Conservation (phyloP, 2,329 filamentous ascomycete species). For the Nemania abortiva region DNA sequence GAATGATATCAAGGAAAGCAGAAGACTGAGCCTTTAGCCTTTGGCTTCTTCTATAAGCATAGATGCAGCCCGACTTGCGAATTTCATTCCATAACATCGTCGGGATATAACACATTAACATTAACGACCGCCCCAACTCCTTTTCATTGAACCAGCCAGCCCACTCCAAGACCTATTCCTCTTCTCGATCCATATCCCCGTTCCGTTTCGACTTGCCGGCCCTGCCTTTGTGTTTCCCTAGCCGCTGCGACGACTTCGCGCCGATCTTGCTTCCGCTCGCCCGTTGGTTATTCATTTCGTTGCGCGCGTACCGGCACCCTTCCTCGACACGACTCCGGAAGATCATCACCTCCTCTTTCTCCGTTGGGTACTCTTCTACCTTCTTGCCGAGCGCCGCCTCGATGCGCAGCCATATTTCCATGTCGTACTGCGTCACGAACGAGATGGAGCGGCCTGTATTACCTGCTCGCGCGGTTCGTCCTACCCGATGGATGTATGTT, state of each 20-base stretch:
- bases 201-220: not conserved
- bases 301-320: slow-evolving; percentile 82
- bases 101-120: not conserved
- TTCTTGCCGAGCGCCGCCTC: slow-evolving; percentile 85
- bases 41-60: not conserved
- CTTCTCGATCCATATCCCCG: not conserved
- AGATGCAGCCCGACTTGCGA: not conserved
- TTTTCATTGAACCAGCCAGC: not conserved
- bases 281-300: slow-evolving; percentile 78
- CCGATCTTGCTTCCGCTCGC: slow-evolving; percentile 1
- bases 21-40: not conserved
- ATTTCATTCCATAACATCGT: not conserved
- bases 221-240: not conserved
- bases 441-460: slow-evolving; percentile 85
- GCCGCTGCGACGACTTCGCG: not conserved
- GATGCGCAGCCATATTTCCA: slow-evolving; percentile 77
- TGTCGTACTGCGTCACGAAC: slow-evolving; percentile 87
- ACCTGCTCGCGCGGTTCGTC: slow-evolving; percentile 87
- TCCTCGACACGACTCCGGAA: slow-evolving; percentile 83
- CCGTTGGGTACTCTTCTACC: slow-evolving; percentile 74
- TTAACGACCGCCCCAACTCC: not conserved
- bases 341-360: slow-evolving; percentile 87
- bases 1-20: not conserved
- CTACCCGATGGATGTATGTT: slow-evolving; percentile 73
- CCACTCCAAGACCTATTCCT: not conserved